These are phyloP conservation scores for Taxawa tesnikishii DNA, from an alignment of 2,329 filamentous ascomycete genomes.

Conservation along the genomic window DNA sequence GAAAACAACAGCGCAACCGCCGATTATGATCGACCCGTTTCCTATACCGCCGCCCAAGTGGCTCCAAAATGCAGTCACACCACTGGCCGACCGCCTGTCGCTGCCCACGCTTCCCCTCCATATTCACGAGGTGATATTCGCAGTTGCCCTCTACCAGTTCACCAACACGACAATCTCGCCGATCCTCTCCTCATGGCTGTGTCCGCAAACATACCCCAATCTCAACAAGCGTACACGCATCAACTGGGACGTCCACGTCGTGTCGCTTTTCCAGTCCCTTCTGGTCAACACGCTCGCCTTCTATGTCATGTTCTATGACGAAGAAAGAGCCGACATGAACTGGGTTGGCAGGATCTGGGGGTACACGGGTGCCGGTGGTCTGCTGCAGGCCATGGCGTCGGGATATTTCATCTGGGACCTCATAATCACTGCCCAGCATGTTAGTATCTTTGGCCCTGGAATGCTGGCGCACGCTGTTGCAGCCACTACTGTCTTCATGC, in stretches of 20 bases:
- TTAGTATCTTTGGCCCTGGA: conserved; percentile 63
- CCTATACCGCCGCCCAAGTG: conserved; percentile 43
- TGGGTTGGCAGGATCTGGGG: conserved; percentile 57
- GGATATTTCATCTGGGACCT: conserved; percentile 84
- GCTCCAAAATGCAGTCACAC: conserved; percentile 45
- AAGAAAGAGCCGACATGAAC: conserved; percentile 54
- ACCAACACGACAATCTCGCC: conserved; percentile 58
- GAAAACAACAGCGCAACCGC: too few species aligned
- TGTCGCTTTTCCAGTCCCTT: conserved; percentile 66
- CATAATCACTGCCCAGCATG: conserved; percentile 52
- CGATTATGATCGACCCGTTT: conserved; percentile 61
- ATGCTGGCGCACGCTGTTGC: conserved; percentile 66
- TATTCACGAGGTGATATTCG: conserved; percentile 61
- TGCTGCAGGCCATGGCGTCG: conserved; percentile 64
- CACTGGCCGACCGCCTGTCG: conserved; percentile 48
- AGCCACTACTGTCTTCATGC: conserved; percentile 60
- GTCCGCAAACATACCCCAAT: conserved; percentile 49
- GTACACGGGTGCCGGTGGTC: conserved; percentile 58
- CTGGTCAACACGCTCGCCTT: conserved; percentile 63
- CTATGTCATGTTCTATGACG: conserved; percentile 57
- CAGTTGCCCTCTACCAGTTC: conserved; percentile 55
- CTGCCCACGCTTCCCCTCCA: conserved; percentile 61
- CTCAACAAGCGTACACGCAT: conserved; percentile 53
- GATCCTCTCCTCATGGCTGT: conserved; percentile 47
- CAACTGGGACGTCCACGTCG: conserved; percentile 80